Evolutionary conservation across 371 early-diverging fungal species (phyloP).

Genomic region (Blakeslea trispora): DNA sequence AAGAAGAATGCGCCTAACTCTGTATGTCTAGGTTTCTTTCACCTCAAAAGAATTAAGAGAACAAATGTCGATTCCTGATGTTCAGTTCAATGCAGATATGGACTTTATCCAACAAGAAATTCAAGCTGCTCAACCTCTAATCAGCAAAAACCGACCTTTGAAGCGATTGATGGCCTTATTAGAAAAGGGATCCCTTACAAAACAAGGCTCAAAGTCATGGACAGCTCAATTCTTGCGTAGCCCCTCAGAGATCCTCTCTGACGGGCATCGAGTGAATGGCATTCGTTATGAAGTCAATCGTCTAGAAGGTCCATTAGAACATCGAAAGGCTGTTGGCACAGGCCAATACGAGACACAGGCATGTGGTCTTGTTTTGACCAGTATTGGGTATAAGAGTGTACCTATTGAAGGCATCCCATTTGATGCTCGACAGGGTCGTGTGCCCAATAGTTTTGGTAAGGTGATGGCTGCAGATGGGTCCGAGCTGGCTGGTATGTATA

Average conservation of each 20-base stretch:
- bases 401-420: slow-evolving; percentile 80
- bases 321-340: slow-evolving; percentile 60
- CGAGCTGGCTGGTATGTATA: slow-evolving; percentile 74
- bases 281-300: slow-evolving; percentile 72
- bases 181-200: slow-evolving; percentile 56
- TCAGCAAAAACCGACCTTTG: slow-evolving; percentile 65
- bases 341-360: slow-evolving; percentile 52
- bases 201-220: slow-evolving; percentile 62
- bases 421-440: slow-evolving; percentile 62
- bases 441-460: slow-evolving; percentile 82
- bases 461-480: slow-evolving; percentile 52
- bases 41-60: slow-evolving; percentile 96
- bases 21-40: slow-evolving; percentile 74
- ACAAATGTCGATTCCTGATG: slow-evolving; percentile 74
- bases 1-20: neutral
- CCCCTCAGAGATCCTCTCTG: slow-evolving; percentile 58
- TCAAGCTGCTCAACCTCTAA: slow-evolving; percentile 21
- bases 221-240: slow-evolving; percentile 73
- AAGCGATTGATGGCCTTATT: slow-evolving; percentile 80
- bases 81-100: slow-evolving; percentile 62
- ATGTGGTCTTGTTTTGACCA: slow-evolving; percentile 73
- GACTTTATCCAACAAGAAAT: slow-evolving; percentile 55
- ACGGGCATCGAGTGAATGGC: slow-evolving; percentile 30
- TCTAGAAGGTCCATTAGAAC: slow-evolving; percentile 61
- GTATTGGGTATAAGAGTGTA: slow-evolving; percentile 86